phyloP scores from a whole-genome alignment of 106 monocot genomes.

The Dendrobium chrysotoxum region DNA sequence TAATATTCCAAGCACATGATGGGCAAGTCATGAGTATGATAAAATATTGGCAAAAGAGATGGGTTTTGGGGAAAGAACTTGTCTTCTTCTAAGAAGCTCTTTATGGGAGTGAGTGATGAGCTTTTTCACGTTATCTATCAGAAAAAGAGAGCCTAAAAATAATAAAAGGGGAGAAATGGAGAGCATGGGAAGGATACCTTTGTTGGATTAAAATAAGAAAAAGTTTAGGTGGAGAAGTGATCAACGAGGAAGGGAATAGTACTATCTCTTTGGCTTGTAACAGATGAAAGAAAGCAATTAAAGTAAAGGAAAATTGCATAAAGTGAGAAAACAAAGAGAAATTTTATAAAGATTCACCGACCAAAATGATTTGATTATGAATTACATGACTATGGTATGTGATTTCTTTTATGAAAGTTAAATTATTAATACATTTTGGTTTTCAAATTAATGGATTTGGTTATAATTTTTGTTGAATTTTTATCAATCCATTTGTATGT shows the following conservation, averaged over 20 bases:
- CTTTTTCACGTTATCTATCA: constrained; percentile 1
- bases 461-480: no score
- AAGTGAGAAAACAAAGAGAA: not conserved
- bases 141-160: not conserved
- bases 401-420: no score
- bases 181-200: not conserved
- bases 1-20: not conserved
- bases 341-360: not conserved
- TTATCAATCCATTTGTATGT: no score
- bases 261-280: not conserved
- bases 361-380: no score
- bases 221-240: constrained; percentile 3
- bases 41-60: not conserved
- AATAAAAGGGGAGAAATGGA: not conserved
- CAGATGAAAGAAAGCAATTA: not conserved
- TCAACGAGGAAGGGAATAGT: not conserved
- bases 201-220: not conserved
- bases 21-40: not conserved
- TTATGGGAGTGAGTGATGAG: constrained; percentile 2
- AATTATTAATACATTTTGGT: no score
- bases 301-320: not conserved
- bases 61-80: not conserved
- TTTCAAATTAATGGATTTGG: no score
- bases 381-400: no score
- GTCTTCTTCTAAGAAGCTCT: constrained; percentile 1